Percentiles rank a stretch among this genome's conserved stretches.
Evolutionary conservation across 768 basidiomycete species (phyloP).

Genomic region (Trametes punicea): DNA sequence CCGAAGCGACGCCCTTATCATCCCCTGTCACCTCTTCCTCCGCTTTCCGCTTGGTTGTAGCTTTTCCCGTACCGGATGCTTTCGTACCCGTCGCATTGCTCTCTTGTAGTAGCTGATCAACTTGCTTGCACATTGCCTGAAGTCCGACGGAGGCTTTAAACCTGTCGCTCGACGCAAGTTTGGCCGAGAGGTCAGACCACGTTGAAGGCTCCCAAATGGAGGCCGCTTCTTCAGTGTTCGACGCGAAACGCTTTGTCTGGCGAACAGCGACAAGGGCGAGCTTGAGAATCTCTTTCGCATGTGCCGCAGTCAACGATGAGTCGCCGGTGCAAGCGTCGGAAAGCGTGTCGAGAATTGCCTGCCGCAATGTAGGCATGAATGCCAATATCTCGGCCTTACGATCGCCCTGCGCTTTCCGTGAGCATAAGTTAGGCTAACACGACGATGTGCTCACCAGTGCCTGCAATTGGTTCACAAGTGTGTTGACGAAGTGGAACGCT

Average conservation of each 20-base stretch:
- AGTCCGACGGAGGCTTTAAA: constrained; percentile 64
- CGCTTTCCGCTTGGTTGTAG: constrained; percentile 30
- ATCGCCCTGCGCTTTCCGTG: constrained; percentile 31
- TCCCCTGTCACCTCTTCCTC: constrained; percentile 17
- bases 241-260: constrained; percentile 51
- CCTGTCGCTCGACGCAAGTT: constrained; percentile 49
- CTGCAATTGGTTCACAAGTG: constrained; percentile 55
- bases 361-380: constrained; percentile 51
- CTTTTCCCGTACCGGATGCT: constrained; percentile 25
- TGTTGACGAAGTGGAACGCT: constrained; percentile 66
- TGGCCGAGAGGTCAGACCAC: constrained; percentile 51
- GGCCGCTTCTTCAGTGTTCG: constrained; percentile 29
- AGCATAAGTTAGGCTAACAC: neutral
- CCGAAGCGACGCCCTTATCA: constrained; percentile 7
- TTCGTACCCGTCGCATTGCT: constrained; percentile 11
- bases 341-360: constrained; percentile 46
- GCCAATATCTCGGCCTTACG: constrained; percentile 39
- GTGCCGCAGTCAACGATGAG: constrained; percentile 48
- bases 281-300: constrained; percentile 80
- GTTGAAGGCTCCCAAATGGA: constrained; percentile 56
- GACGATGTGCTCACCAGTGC: constrained; percentile 38
- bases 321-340: constrained; percentile 46
- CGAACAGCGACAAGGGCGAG: constrained; percentile 62
- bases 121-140: constrained; percentile 61
- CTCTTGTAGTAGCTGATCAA: constrained; percentile 35